Base-by-base conservation (phyloP, 2,329 filamentous ascomycete genomes). In the Cladophialophora immunda region DNA sequence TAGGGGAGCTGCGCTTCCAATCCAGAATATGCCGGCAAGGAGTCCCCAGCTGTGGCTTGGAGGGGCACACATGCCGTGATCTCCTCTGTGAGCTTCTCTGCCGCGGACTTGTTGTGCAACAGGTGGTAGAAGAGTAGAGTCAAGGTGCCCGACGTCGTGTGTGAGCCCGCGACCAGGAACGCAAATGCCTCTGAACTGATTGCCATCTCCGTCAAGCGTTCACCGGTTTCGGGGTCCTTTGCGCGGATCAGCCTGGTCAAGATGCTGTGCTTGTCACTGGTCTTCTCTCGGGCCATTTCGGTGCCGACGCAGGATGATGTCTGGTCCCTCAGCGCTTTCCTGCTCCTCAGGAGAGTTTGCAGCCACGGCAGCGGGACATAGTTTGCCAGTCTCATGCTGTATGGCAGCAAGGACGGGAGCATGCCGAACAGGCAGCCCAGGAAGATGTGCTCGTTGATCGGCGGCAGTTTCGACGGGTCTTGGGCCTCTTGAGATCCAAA, bases 91-190 rank as follows among this genome's bases (percentile, higher is more conserved):
- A 66, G 41, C 38, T 62, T 66, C 52, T 66, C 30, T 11, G 52
- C 27, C 9, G 36, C 50, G 8, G 17, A 25, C 11, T 73, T 75
- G 34, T 77, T 73, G 13, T 71, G 71, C 13, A 74, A 74, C 1
- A 79, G 72, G 53, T 78, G 70, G 66, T 80, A 82, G 72, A 84
- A 80, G 1, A 81, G 71, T 54, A 75, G 74, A 0, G 79, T 77
- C 19, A 83, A 69, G 0, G 79, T 77, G 1, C 76, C 75, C 13
- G 80, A 74, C 0, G 79, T 81, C 5, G 81, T 83, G 66, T 83
- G 81, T 41, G 71, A 67, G 17, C 75, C 74, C 9, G 74, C 75
- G 13, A 75, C 70, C 54, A 76, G 66, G 25, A 75, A 65, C 4
- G 66, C 66, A 62, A 68, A 68, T 13, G 66, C 66, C n/a, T 68